Base-by-base conservation (phyloP, 345 rosid genomes). In the Excoecaria agallocha region DNA sequence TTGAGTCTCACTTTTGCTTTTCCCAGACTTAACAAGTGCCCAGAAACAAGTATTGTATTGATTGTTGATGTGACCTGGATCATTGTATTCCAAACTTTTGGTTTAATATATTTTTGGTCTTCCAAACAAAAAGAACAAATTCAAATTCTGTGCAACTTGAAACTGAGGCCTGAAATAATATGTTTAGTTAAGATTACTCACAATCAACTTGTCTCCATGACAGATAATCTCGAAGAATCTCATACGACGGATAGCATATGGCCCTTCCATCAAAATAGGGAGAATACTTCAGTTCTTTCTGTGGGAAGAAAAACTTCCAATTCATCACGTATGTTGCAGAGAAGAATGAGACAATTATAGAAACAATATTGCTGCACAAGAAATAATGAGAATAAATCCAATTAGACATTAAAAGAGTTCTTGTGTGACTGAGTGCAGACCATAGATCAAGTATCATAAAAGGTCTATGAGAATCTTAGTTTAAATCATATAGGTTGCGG, bases 191-290 rank as follows among this genome's bases (percentile, higher is more conserved):
- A 78, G 11, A 61, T 38, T 24, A 87, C 99, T 91, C 77, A 95
- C 97, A 95, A 77, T 95, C 99, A 74, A 93, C 98, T 88, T 95
- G 98, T 82, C 99, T 88, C 98, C 98, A 93, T 7, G 97, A 85
- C 58, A 93, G 77, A 84, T 93, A 95, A 85, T 93, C 96, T 77
- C 74, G 84, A 78, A 95, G 89, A 82, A 91, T 90, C 72, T 91
- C 83, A 63, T 80, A 64, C 57, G 97, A 87, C 39, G 97, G 99
- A 72, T 95, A 93, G 82, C 93, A 93, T 63, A 95, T 86, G 17
- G 92, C 92, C 59, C 98, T 90, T 74, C 97, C 98, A 83, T 95
- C 97, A 71, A 95, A 93, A 69, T 88, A 84, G 63, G 97, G 95
- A 74, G 89, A 82, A 77, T 85, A 92, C 77, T 85, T 88, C 76